A percentile compares a stretch with the other conserved stretches of the same genome.
phyloP scores from a whole-genome alignment of 192 early-diverging fungal genomes.

The Rhizophagus sp. region DNA sequence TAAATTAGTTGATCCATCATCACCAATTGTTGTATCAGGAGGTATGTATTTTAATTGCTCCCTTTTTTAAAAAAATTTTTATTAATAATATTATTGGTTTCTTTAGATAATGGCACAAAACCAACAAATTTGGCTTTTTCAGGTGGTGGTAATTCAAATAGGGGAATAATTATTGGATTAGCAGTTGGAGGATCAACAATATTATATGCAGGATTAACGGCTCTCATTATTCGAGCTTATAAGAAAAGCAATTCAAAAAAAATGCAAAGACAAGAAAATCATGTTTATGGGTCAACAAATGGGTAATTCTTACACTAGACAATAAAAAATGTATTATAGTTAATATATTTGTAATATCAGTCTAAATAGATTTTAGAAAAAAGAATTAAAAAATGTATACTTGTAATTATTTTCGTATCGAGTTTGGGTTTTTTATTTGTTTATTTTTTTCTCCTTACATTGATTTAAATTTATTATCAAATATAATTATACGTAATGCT shows the following conservation, averaged over 20 bases:
- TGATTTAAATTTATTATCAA: too few species aligned
- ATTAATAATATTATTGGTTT: background rate
- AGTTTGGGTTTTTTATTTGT: too few species aligned
- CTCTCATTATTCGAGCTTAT: conserved; percentile 37
- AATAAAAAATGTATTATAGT: background rate
- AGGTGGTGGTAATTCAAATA: background rate
- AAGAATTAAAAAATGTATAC: too few species aligned
- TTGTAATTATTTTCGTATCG: too few species aligned
- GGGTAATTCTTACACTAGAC: background rate
- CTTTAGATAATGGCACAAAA: too few species aligned
- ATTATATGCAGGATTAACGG: conserved; percentile 44
- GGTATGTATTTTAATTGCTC: background rate
- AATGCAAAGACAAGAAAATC: conserved; percentile 20
- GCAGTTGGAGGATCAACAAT: conserved; percentile 34
- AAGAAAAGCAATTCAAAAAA: conserved; percentile 31
- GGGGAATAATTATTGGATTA: conserved; percentile 37
- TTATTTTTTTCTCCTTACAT: too few species aligned
- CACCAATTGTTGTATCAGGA: background rate
- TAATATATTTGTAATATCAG: background rate
- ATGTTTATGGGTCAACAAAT: conserved; percentile 27
- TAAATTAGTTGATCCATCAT: background rate
- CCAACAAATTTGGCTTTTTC: too few species aligned
- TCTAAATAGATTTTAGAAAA: background rate
- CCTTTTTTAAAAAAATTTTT: background rate
- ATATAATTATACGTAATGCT: too few species aligned